Evolutionary conservation across 306 rosid genomes (phyloP).

Genomic region (Canavalia ensiformis): DNA sequence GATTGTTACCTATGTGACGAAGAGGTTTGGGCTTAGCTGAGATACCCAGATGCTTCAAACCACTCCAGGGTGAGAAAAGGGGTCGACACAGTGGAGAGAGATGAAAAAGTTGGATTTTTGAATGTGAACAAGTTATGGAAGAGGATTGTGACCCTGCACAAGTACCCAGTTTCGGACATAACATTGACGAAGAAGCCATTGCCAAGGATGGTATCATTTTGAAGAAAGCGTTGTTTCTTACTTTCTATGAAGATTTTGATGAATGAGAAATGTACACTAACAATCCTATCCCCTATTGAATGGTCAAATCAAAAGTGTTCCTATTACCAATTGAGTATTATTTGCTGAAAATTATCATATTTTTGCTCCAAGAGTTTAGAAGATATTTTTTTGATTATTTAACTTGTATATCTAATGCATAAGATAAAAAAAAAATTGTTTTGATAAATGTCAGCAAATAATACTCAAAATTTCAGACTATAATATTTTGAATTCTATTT

Average conservation of each 20-base stretch:
- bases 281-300: conserved; percentile 29
- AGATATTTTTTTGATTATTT: too few species aligned
- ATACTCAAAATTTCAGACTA: background rate
- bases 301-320: background rate
- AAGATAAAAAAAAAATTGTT: too few species aligned
- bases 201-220: conserved; percentile 48
- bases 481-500: background rate
- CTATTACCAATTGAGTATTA: background rate
- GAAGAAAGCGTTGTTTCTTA: conserved; percentile 1
- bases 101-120: conserved; percentile 53
- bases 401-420: too few species aligned
- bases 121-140: conserved; percentile 30
- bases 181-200: conserved; percentile 75
- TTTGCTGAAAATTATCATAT: background rate
- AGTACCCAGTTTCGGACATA: conserved; percentile 55
- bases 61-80: conserved; percentile 80
- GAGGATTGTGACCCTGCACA: conserved; percentile 43
- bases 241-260: background rate
- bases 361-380: background rate
- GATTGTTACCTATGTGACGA: conserved; percentile 52
- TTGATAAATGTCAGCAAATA: background rate
- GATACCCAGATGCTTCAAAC: conserved; percentile 82
- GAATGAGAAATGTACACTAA: conserved; percentile 9
- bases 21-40: conserved; percentile 58
- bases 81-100: conserved; percentile 64